Conservation (phyloP, 1,139 yeast species). For the Kodamaea plutei region DNA sequence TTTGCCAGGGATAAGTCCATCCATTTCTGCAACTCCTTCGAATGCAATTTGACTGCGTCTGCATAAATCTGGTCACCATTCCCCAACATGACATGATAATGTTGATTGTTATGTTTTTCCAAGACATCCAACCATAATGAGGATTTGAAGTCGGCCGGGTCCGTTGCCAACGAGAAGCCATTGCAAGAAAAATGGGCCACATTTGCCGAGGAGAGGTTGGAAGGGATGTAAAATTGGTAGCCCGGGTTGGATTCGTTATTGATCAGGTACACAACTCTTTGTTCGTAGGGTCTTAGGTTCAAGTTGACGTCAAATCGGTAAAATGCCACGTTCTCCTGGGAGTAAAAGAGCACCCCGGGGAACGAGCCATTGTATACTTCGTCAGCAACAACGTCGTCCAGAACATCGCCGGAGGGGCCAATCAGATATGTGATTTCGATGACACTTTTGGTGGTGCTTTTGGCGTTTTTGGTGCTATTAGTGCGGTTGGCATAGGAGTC, state of each 20-base stretch:
- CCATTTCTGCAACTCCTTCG: conserved; percentile 61
- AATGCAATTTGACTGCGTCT: conserved; percentile 68
- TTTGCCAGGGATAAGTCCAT: conserved; percentile 45
- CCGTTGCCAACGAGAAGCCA: conserved; percentile 80
- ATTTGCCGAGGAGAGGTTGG: conserved; percentile 63
- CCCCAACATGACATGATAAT: conserved; percentile 92
- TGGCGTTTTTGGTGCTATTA: too few species aligned
- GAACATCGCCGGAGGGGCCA: conserved; percentile 4
- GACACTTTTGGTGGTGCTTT: conserved; percentile 14
- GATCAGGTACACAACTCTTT: conserved; percentile 56
- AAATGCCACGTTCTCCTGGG: conserved; percentile 51
- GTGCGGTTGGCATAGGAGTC: conserved; percentile 11
- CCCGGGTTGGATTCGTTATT: conserved; percentile 39
- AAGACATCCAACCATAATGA: conserved; percentile 86
- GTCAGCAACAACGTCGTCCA: conserved; percentile 3
- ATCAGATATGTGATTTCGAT: conserved; percentile 38
- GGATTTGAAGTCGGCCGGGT: conserved; percentile 62
- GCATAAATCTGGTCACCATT: conserved; percentile 97
- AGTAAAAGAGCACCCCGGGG: conserved; percentile 37
- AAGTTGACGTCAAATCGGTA: conserved; percentile 60
- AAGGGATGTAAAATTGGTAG: conserved; percentile 57
- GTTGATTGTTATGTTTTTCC: conserved; percentile 55
- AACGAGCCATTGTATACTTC: conserved; percentile 39
- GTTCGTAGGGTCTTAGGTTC: conserved; percentile 44
- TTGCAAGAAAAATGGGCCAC: conserved; percentile 82